Evolutionary conservation across 75 land plant species (phyloP).

Genomic region (Selaginella moellendorffii): DNA sequence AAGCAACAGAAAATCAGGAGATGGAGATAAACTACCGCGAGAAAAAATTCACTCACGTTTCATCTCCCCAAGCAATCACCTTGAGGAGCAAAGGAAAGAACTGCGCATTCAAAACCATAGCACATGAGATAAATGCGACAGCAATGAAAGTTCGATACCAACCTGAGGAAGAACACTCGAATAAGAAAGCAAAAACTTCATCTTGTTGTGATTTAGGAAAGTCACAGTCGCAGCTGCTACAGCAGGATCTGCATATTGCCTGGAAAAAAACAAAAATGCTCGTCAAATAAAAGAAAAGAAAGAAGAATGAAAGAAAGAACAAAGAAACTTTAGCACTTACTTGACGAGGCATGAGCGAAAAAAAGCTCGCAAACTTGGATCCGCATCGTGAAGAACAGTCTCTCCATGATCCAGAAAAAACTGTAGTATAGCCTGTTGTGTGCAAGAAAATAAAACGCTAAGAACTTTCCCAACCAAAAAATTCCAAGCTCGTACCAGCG

Average conservation of each 20-base stretch:
- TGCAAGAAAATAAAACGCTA: not conserved
- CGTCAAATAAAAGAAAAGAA: too few relatives aligned
- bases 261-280: conserved; percentile 17
- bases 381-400: conserved; percentile 79
- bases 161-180: conserved; percentile 83
- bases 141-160: not conserved
- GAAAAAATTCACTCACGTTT: conserved; percentile 40
- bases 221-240: conserved; percentile 68
- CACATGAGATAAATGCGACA: too few relatives aligned
- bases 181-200: conserved; percentile 56
- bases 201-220: conserved; percentile 57
- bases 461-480: not conserved
- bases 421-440: conserved; percentile 70
- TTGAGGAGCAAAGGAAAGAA: conserved; percentile 84
- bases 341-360: conserved; percentile 84
- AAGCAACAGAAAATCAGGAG: not conserved
- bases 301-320: too few relatives aligned
- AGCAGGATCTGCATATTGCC: conserved; percentile 77
- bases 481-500: conserved; percentile 34
- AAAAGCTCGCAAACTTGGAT: conserved; percentile 64
- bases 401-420: conserved; percentile 94
- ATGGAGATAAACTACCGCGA: not conserved
- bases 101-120: conserved; percentile 39
- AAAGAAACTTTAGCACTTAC: conserved; percentile 19
- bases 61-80: conserved; percentile 89